phyloP scores from a whole-genome alignment of 2,329 filamentous ascomycete species.

The Claviceps pazoutovae region DNA sequence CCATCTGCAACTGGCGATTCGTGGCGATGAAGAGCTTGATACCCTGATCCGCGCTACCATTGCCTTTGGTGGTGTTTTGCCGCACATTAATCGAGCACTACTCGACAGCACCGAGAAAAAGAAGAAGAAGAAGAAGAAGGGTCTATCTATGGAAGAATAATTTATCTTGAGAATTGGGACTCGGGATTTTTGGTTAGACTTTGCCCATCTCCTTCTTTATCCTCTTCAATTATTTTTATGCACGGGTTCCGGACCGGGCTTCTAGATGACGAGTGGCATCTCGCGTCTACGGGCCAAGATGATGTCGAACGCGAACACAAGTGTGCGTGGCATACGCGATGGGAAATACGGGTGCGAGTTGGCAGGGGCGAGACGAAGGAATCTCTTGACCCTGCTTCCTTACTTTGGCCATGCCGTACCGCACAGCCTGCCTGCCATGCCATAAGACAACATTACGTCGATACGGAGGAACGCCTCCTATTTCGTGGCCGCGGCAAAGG shows the following conservation, averaged over 20 bases:
- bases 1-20: constrained; percentile 93
- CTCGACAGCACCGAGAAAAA: constrained; percentile 59
- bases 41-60: constrained; percentile 96
- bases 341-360: neutral
- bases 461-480: neutral
- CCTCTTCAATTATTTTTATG: constrained; percentile 1
- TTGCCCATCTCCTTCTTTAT: constrained; percentile 3
- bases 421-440: too few relatives aligned
- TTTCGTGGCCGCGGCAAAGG: neutral
- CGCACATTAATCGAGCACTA: constrained; percentile 95
- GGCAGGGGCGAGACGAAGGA: neutral
- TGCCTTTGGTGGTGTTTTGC: constrained; percentile 93
- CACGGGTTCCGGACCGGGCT: neutral
- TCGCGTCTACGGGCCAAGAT: constrained; percentile 2
- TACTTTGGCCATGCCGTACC: too few relatives aligned
- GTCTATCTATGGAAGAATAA: constrained; percentile 35
- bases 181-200: constrained; percentile 8
- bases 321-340: neutral
- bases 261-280: constrained; percentile 1
- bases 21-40: constrained; percentile 95
- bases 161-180: neutral
- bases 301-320: neutral
- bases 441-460: neutral
- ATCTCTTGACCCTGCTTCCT: neutral
- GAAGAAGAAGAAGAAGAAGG: constrained; percentile 97